These are phyloP conservation scores for Megacollybia marginata DNA, from an alignment of 768 basidiomycete genomes.

Conservation along the genomic window DNA sequence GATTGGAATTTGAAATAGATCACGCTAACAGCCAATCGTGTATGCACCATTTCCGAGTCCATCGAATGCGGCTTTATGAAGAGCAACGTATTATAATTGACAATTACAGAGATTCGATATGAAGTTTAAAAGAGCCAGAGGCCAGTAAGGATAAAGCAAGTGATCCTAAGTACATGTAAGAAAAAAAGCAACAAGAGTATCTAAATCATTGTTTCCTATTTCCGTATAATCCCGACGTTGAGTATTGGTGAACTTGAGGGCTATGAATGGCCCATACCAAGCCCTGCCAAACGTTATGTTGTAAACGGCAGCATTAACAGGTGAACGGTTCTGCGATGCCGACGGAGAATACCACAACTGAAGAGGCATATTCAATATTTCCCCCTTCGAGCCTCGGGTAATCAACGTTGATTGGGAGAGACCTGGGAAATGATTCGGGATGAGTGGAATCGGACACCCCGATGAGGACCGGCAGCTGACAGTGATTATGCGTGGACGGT, in stretches of 20 bases:
- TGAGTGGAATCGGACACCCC: conserved; percentile 64
- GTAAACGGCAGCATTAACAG: conserved; percentile 72
- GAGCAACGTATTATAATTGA: too few species aligned
- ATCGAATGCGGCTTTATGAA: too few species aligned
- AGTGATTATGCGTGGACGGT: conserved; percentile 65
- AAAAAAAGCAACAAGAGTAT: conserved; percentile 82
- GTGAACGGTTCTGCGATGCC: conserved; percentile 48
- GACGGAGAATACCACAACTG: conserved; percentile 76
- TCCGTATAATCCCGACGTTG: conserved; percentile 79
- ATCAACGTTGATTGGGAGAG: conserved; percentile 60
- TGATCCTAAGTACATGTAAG: conserved; percentile 56
- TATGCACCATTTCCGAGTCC: too few species aligned
- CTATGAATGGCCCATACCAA: conserved; percentile 80
- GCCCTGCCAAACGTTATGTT: conserved; percentile 82
- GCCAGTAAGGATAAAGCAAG: too few species aligned
- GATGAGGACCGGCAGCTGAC: conserved; percentile 68
- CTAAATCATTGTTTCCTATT: conserved; percentile 77
- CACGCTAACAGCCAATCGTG: too few species aligned
- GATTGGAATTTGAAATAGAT: too few species aligned
- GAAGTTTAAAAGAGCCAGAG: too few species aligned
- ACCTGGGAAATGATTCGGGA: conserved; percentile 53
- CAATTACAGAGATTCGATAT: too few species aligned
- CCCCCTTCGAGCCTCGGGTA: conserved; percentile 78
- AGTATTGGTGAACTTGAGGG: conserved; percentile 80
- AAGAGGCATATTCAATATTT: conserved; percentile 75